phyloP scores from a whole-genome alignment of 768 basidiomycete genomes.

The Agaricus sinodeliciosus region DNA sequence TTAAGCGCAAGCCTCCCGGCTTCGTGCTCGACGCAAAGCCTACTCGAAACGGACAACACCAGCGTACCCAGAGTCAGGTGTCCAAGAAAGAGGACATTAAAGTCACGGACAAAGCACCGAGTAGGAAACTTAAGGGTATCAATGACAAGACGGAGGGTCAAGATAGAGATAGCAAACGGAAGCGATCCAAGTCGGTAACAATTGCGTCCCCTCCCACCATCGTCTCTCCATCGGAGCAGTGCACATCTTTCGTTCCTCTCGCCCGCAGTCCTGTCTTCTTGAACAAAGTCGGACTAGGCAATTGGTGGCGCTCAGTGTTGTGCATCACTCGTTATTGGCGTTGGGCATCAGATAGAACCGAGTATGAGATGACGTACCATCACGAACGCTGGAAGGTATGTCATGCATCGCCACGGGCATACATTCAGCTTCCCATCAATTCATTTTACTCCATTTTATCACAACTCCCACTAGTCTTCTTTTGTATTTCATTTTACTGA shows the following conservation, averaged over 20 bases:
- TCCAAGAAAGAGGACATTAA: neutral
- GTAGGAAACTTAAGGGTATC: neutral
- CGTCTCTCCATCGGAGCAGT: neutral
- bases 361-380: constrained; percentile 37
- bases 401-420: neutral
- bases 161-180: neutral
- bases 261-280: neutral
- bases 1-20: constrained; percentile 31
- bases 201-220: neutral
- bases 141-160: neutral
- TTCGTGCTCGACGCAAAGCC: constrained; percentile 28
- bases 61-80: neutral
- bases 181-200: neutral
- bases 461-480: neutral
- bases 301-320: constrained; percentile 8
- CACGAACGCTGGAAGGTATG: constrained; percentile 42
- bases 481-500: neutral
- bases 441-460: neutral
- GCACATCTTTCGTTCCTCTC: neutral
- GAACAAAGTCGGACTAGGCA: neutral
- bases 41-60: neutral
- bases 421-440: neutral
- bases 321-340: constrained; percentile 35
- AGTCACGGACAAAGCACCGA: neutral
- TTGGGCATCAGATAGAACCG: constrained; percentile 36